Percentiles rank a stretch among this genome's conserved stretches.
Evolutionary conservation across 345 rosid genomes (phyloP).

Genomic region (Melaleuca alternifolia): DNA sequence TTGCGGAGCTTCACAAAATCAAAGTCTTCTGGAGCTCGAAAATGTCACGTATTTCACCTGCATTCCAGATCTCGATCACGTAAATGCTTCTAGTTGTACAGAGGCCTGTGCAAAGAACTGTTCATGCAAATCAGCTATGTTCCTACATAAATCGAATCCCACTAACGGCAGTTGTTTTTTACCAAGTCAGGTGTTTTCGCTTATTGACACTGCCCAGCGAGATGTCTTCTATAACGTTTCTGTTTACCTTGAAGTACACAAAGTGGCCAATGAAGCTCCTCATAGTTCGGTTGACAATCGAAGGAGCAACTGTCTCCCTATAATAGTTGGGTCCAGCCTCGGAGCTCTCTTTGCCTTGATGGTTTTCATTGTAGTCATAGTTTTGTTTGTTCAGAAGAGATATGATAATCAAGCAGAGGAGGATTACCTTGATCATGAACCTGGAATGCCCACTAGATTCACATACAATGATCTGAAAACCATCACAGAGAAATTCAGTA

Average conservation of each 20-base stretch:
- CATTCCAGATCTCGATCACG: neutral
- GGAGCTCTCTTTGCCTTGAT: neutral
- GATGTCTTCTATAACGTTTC: neutral
- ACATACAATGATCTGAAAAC: neutral
- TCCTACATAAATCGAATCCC: neutral
- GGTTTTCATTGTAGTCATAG: neutral
- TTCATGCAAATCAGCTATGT: slow-evolving; percentile 14
- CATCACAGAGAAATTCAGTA: slow-evolving; percentile 5
- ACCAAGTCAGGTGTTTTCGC: neutral
- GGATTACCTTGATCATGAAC: neutral
- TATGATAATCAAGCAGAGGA: neutral
- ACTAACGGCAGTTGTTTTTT: neutral
- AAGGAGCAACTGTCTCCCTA: neutral
- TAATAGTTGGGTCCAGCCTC: neutral
- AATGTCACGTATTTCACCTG: neutral
- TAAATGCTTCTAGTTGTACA: slow-evolving; percentile 1
- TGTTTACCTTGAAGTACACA: neutral
- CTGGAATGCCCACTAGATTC: neutral
- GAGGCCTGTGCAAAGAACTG: slow-evolving; percentile 7
- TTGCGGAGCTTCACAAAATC: slow-evolving; percentile 5
- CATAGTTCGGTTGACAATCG: slow-evolving; percentile 9
- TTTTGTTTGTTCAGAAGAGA: neutral
- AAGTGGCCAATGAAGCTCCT: neutral
- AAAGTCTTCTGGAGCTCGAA: slow-evolving; percentile 9
- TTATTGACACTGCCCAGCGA: neutral